Base-by-base conservation (phyloP, 768 basidiomycete genomes). In the Suillus subluteus region DNA sequence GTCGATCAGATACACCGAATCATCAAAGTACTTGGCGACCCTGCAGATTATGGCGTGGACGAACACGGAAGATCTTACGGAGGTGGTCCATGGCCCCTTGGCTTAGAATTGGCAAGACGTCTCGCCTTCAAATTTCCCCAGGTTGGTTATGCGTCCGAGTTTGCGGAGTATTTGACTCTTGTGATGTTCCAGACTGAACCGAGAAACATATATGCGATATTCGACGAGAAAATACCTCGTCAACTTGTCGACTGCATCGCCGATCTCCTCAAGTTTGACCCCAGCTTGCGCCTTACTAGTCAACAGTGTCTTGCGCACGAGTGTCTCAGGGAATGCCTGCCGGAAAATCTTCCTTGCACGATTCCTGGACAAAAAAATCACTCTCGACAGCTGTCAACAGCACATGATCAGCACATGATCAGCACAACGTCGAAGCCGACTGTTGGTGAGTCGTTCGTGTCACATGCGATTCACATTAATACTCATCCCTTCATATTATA, bases 1-100 rank as follows among this genome's bases (percentile, higher is more conserved):
- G 82, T 93, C 63, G 97, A 99, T 81, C 98, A 99, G 80, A 89
- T 99, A 38, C 88, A 84, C 66, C 84, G 90, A 75, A 98, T 99
- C 66, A 93, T 91, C 71, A 91, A 96, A 67, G 82, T 96, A 18
- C 84, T 99, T 43, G 98, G 98, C 23, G 95, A 99, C 77, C 97
- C 97, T 32, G 84, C 85, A 58, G 90, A 91, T 48, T 94, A 98
- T 77, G 95, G 94, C 26, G 65, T 83, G 5, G 95, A 97, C 73
- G 78, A 81, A 35, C 82, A 88, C 66, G 88, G 90, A 11, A 86
- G 85, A 74, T 77, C 82, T 6, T 74, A 90, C 4, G 98, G 98
- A 9, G 98, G 98, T 7, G 98, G 97, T 8, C 82, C 86, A 64
- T 99, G 98, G 98, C 78, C 80, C 30, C 84, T 83, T 67, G 98